A percentile compares a stretch with the other conserved stretches of the same genome.
Evolutionary conservation across 176 grass and related monocot genomes (phyloP).

Genomic region (Puccinellia tenuiflora): DNA sequence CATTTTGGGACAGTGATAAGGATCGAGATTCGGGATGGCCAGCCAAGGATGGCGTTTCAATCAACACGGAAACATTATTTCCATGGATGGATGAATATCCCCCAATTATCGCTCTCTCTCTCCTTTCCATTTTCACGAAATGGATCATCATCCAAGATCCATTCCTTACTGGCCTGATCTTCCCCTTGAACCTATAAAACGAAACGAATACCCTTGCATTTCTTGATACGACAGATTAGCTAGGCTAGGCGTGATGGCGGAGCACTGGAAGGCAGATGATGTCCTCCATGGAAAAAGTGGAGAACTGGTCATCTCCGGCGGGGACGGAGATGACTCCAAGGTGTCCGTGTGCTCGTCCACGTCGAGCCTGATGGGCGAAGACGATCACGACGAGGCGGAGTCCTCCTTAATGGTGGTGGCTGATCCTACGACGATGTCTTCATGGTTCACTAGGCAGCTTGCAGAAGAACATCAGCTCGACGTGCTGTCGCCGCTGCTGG

Average conservation of each 20-base stretch:
- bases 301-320: background rate
- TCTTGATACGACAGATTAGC: background rate
- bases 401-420: background rate
- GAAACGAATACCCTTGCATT: background rate
- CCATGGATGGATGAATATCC: background rate
- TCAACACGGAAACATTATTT: background rate
- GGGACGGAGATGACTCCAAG: background rate
- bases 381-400: conserved; percentile 8
- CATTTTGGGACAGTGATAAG: background rate
- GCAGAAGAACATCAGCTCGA: too few relatives aligned
- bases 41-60: background rate
- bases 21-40: background rate
- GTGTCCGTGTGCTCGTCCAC: conserved; percentile 19
- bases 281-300: background rate
- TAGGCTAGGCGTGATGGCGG: too few relatives aligned
- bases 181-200: background rate
- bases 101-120: background rate
- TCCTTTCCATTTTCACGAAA: background rate
- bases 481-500: too few relatives aligned
- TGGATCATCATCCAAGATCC: background rate
- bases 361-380: conserved; percentile 20
- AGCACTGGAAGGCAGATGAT: background rate
- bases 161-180: background rate
- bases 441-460: too few relatives aligned
- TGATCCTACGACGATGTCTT: background rate